Evolutionary conservation across 768 basidiomycete species (phyloP).

Genomic region (Podaxis sp.): DNA sequence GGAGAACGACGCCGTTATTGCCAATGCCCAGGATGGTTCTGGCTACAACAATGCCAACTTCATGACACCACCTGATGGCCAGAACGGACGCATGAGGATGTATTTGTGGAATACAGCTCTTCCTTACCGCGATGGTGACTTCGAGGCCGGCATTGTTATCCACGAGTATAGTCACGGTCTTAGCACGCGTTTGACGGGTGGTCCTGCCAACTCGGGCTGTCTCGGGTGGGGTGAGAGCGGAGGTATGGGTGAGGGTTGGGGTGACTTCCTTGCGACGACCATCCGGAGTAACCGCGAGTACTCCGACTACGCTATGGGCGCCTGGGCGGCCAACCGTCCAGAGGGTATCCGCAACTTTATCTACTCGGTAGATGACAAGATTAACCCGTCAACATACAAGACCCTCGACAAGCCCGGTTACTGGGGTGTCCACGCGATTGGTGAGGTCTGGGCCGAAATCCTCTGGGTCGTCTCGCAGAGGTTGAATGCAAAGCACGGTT

Average conservation of each 20-base stretch:
- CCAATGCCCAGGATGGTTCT: conserved; percentile 93
- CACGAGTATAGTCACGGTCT: conserved; percentile 89
- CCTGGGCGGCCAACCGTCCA: conserved; percentile 84
- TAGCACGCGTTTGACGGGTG: conserved; percentile 92
- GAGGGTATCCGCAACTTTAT: conserved; percentile 84
- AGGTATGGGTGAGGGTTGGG: conserved; percentile 99
- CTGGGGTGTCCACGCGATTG: conserved; percentile 91
- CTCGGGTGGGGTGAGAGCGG: conserved; percentile 95
- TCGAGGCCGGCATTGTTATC: conserved; percentile 96
- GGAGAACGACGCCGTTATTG: conserved; percentile 88
- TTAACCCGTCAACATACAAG: conserved; percentile 94
- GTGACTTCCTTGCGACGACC: conserved; percentile 86
- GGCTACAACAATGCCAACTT: conserved; percentile 94
- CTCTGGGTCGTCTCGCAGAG: conserved; percentile 77
- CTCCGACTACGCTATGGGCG: conserved; percentile 86
- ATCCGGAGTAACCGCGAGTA: conserved; percentile 76
- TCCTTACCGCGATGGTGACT: conserved; percentile 92
- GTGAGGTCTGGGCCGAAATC: conserved; percentile 94
- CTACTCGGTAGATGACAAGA: conserved; percentile 71
- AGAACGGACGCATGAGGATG: conserved; percentile 93
- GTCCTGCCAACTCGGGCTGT: conserved; percentile 89
- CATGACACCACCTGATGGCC: conserved; percentile 81
- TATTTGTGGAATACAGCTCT: conserved; percentile 91
- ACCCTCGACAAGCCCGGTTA: conserved; percentile 92
- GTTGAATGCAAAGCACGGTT: conserved; percentile 82